Conservation (phyloP, 345 rosid species). For the Citrus hindsii region DNA sequence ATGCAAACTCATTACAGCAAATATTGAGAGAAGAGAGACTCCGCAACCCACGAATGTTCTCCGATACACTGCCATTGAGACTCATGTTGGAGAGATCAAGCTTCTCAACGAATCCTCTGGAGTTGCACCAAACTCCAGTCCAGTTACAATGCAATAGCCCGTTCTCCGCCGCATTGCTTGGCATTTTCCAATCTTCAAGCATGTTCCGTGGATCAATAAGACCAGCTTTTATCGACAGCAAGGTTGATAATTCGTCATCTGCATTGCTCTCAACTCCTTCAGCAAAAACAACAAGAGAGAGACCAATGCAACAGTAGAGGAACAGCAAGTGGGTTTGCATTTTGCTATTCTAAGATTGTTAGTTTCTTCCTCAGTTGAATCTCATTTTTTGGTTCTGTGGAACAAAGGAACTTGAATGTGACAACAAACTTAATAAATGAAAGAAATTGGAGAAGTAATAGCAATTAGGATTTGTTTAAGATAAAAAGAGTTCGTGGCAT, state of each 20-base stretch:
- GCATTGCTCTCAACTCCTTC: conserved; percentile 27
- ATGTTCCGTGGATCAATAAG: conserved; percentile 51
- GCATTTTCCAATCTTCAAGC: conserved; percentile 57
- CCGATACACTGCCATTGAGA: conserved; percentile 66
- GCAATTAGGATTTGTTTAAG: conserved; percentile 15
- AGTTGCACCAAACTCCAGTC: conserved; percentile 72
- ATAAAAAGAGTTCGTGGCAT: conserved; percentile 48
- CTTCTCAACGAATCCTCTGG: conserved; percentile 54
- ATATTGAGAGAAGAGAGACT: conserved; percentile 47
- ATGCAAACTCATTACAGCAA: conserved; percentile 50
- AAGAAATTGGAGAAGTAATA: conserved; percentile 15
- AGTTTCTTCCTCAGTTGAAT: conserved; percentile 23
- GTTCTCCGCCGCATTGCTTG: conserved; percentile 19
- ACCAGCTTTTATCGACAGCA: conserved; percentile 54
- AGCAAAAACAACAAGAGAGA: conserved; percentile 45
- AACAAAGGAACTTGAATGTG: conserved; percentile 35
- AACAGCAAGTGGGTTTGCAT: conserved; percentile 42
- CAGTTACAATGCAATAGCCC: conserved; percentile 52
- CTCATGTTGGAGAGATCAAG: conserved; percentile 73
- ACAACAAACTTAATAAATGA: conserved; percentile 17
- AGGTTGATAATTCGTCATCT: conserved; percentile 40
- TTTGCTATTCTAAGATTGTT: conserved; percentile 19
- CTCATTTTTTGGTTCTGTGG: conserved; percentile 38
- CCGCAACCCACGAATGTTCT: conserved; percentile 44
- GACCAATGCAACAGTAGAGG: conserved; percentile 38